Evolutionary conservation across 768 basidiomycete species (phyloP).

Genomic region (Trametes cubensis): DNA sequence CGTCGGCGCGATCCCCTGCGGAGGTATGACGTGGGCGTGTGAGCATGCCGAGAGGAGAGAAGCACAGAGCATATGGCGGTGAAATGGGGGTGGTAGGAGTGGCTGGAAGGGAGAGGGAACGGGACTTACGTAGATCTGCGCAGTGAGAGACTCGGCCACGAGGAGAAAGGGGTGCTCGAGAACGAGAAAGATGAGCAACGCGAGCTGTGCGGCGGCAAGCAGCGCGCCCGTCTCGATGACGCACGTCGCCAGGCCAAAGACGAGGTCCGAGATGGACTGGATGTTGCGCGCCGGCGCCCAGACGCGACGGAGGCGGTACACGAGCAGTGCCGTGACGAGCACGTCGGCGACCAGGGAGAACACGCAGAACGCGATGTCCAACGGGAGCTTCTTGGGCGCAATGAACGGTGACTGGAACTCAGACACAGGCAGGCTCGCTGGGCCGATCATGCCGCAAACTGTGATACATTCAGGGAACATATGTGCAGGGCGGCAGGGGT

Average conservation of each 20-base stretch:
- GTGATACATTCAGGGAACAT: not conserved
- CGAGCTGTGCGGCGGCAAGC: conserved; percentile 7
- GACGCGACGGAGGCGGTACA: conserved; percentile 11
- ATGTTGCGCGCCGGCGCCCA: conserved; percentile 6
- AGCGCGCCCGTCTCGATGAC: conserved; percentile 18
- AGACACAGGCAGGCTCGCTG: not conserved
- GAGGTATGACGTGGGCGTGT: not conserved
- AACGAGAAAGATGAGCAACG: conserved; percentile 8
- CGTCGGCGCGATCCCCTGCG: conserved; percentile 22
- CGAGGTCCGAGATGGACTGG: conserved; percentile 6
- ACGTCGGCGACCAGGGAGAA: conserved; percentile 10
- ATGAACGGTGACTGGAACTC: conserved; percentile 19
- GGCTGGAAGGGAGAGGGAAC: not conserved
- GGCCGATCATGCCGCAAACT: conserved; percentile 13
- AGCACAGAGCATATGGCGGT: too few relatives aligned
- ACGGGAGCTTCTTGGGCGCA: conserved; percentile 9
- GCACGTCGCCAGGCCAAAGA: conserved; percentile 1
- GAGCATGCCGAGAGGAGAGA: not conserved
- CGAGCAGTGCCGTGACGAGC: conserved; percentile 12
- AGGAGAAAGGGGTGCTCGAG: conserved; percentile 9
- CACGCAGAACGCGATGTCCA: conserved; percentile 13
- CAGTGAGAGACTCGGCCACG: conserved; percentile 14
- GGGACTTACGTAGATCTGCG: conserved; percentile 20
- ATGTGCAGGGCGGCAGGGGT: conserved; percentile 1
- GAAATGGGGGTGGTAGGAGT: too few relatives aligned